Evolutionary conservation across 2,329 filamentous ascomycete genomes (phyloP).

Genomic region (Verticillium isaacii): DNA sequence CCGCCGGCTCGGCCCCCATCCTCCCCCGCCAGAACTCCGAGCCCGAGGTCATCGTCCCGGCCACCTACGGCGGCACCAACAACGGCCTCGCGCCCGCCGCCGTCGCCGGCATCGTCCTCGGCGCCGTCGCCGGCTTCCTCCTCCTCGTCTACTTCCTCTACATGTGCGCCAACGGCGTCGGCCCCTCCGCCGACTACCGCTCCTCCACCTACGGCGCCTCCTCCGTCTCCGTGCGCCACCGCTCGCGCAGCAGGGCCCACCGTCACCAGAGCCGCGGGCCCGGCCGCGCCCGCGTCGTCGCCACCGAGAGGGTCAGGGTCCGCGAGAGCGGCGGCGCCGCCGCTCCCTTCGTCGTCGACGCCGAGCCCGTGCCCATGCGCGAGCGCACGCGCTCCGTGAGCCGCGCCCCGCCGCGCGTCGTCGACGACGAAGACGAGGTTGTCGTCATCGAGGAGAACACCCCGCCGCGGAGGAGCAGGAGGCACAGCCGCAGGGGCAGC

Average conservation of each 20-base stretch:
- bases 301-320: constrained; percentile 23
- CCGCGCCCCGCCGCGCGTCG: constrained; percentile 21
- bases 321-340: constrained; percentile 12
- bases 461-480: constrained; percentile 19
- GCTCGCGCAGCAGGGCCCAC: constrained; percentile 8
- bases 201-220: constrained; percentile 15
- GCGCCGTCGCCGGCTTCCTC: constrained; percentile 44
- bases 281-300: constrained; percentile 14
- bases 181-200: constrained; percentile 22
- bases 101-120: constrained; percentile 39
- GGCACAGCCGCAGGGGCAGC: constrained; percentile 15
- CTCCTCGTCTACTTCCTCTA: constrained; percentile 49
- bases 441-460: constrained; percentile 30
- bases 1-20: constrained; percentile 4
- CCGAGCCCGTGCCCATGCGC: constrained; percentile 14
- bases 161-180: constrained; percentile 36
- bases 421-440: constrained; percentile 29
- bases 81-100: constrained; percentile 35
- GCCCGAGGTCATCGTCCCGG: constrained; percentile 25
- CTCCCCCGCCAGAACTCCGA: constrained; percentile 8
- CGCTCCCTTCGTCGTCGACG: constrained; percentile 20
- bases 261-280: constrained; percentile 4
- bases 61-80: constrained; percentile 25
- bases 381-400: constrained; percentile 8
- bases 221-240: constrained; percentile 15